phyloP scores from a whole-genome alignment of 768 basidiomycete species.

The Trametes meyenii region DNA sequence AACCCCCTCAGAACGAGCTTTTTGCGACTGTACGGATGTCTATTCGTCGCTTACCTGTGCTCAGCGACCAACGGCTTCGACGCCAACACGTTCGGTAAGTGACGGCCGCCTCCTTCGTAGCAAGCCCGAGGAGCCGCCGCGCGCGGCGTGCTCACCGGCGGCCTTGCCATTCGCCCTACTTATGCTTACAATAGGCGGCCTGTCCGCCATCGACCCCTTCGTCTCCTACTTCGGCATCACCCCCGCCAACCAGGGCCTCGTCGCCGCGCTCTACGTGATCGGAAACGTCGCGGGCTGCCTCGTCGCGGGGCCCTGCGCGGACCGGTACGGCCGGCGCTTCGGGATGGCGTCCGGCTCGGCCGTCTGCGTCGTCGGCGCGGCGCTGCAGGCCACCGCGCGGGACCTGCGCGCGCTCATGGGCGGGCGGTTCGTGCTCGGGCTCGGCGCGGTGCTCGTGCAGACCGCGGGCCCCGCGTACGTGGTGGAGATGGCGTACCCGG shows the following conservation, averaged over 20 bases:
- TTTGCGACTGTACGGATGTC: constrained; percentile 20
- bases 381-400: constrained; percentile 52
- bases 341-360: constrained; percentile 51
- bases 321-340: constrained; percentile 29
- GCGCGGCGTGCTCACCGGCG: too few relatives aligned
- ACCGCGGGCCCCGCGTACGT: constrained; percentile 53
- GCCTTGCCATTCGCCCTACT: too few relatives aligned
- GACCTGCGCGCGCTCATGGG: constrained; percentile 56
- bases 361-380: constrained; percentile 68
- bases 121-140: too few relatives aligned
- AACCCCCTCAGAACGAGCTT: constrained; percentile 19
- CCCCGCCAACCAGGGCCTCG: constrained; percentile 30
- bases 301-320: constrained; percentile 28
- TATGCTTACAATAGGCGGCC: constrained; percentile 26
- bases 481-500: constrained; percentile 68
- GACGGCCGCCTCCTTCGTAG: neutral
- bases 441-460: constrained; percentile 40
- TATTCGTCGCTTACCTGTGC: constrained; percentile 34
- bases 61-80: constrained; percentile 35
- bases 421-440: constrained; percentile 39
- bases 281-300: constrained; percentile 34
- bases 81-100: constrained; percentile 33
- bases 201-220: constrained; percentile 33
- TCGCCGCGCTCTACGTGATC: constrained; percentile 34
- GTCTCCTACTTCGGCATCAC: constrained; percentile 31